Evolutionary conservation across 2,329 filamentous ascomycete species (phyloP).

Genomic region (Trichoderma asperellum): DNA sequence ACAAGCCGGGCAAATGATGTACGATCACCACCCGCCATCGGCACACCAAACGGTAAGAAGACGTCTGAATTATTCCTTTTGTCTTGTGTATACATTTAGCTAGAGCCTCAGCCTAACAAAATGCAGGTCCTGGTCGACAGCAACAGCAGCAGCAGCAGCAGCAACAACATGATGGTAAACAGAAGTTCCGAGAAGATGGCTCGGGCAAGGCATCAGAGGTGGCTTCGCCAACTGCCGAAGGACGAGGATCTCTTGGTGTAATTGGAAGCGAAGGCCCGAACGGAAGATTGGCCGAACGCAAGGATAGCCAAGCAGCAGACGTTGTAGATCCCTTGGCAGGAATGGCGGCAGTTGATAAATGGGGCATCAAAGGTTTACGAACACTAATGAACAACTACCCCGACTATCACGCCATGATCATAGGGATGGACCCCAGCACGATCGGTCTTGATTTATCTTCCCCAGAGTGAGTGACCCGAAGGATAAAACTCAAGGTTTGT

Average conservation of each 20-base stretch:
- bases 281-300: conserved; percentile 50
- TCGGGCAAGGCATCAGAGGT: conserved; percentile 44
- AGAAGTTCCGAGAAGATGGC: conserved; percentile 50
- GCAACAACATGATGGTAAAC: conserved; percentile 49
- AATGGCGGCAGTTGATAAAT: conserved; percentile 66
- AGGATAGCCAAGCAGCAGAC: conserved; percentile 46
- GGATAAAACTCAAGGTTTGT: not conserved
- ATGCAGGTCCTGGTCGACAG: conserved; percentile 12
- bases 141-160: conserved; percentile 27
- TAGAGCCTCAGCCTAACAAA: not conserved
- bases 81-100: not conserved
- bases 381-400: conserved; percentile 67
- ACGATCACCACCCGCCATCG: conserved; percentile 53
- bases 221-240: conserved; percentile 40
- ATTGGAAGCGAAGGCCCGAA: conserved; percentile 51
- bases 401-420: conserved; percentile 64
- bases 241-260: conserved; percentile 49
- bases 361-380: conserved; percentile 66
- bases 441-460: conserved; percentile 63
- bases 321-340: conserved; percentile 62
- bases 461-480: conserved; percentile 54
- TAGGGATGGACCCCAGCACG: conserved; percentile 60
- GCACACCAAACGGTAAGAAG: conserved; percentile 35
- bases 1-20: conserved; percentile 56
- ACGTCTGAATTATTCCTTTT: no score